Conservation (phyloP, 352 stramenopile genomes). For the Globisporangium spiculum region DNA sequence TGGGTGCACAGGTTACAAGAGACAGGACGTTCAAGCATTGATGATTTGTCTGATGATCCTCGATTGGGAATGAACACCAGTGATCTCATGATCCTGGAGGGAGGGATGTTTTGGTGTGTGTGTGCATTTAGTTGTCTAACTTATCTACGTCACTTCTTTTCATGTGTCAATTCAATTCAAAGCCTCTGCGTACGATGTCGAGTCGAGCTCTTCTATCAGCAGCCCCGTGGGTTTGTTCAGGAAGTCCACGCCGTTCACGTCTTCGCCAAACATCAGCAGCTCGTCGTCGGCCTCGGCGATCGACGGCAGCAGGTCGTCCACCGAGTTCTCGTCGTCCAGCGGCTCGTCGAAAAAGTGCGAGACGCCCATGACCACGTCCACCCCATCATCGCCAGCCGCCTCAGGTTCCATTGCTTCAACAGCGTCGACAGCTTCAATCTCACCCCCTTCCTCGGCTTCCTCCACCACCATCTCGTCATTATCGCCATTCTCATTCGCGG, state of each 20-base stretch:
- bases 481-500: neutral
- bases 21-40: neutral
- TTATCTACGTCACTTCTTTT: neutral
- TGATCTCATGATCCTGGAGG: neutral
- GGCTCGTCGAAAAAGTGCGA: constrained; percentile 5
- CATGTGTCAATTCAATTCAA: neutral
- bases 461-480: neutral
- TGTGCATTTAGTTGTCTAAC: neutral
- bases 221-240: constrained; percentile 2
- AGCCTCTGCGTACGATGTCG: neutral
- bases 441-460: neutral
- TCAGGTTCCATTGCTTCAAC: neutral
- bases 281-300: constrained; percentile 20
- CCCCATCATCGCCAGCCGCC: neutral
- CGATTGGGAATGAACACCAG: neutral
- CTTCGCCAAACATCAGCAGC: constrained; percentile 17
- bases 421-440: neutral
- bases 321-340: constrained; percentile 12
- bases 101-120: neutral
- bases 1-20: neutral
- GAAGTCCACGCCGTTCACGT: constrained; percentile 17
- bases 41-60: neutral
- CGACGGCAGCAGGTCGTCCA: constrained; percentile 20
- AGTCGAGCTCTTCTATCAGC: constrained; percentile 8
- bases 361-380: neutral